Evolutionary conservation across 2,329 filamentous ascomycete genomes (phyloP).

Genomic region (Alternaria sp.): DNA sequence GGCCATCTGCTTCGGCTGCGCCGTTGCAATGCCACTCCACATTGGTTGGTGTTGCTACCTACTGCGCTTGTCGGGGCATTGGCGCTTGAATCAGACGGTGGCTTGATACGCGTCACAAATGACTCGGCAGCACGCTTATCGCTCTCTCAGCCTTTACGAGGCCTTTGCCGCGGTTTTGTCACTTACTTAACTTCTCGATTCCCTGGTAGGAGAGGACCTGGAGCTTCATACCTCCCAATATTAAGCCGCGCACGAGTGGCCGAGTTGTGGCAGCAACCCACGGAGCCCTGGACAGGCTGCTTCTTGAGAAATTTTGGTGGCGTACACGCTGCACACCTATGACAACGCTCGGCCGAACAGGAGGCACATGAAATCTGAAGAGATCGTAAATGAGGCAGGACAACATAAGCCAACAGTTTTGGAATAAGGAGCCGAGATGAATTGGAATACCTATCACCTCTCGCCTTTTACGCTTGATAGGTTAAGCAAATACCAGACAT

Average conservation of each 20-base stretch:
- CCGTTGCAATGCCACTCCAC: constrained; percentile 11
- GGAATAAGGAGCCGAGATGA: background rate
- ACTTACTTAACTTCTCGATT: background rate
- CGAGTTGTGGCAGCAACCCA: background rate
- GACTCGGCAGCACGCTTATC: constrained; percentile 1
- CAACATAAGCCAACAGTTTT: background rate
- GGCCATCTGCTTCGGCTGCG: constrained; percentile 1
- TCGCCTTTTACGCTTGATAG: background rate
- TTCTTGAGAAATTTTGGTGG: background rate
- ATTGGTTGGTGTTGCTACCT: constrained; percentile 13
- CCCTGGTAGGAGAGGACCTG: background rate
- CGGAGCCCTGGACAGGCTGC: background rate
- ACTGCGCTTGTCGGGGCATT: constrained; percentile 11
- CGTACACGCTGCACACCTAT: background rate
- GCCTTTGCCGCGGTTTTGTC: background rate
- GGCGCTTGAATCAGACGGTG: constrained; percentile 10
- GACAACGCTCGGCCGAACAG: background rate
- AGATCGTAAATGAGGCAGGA: background rate
- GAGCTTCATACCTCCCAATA: background rate
- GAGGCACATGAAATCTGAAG: background rate
- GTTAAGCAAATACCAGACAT: background rate
- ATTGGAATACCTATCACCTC: background rate
- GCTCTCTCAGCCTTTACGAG: background rate
- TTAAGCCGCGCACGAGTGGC: background rate
- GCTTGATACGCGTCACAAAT: background rate